Conservation (phyloP, 805 yeast species). For the Metschnikowia picachoensis region DNA sequence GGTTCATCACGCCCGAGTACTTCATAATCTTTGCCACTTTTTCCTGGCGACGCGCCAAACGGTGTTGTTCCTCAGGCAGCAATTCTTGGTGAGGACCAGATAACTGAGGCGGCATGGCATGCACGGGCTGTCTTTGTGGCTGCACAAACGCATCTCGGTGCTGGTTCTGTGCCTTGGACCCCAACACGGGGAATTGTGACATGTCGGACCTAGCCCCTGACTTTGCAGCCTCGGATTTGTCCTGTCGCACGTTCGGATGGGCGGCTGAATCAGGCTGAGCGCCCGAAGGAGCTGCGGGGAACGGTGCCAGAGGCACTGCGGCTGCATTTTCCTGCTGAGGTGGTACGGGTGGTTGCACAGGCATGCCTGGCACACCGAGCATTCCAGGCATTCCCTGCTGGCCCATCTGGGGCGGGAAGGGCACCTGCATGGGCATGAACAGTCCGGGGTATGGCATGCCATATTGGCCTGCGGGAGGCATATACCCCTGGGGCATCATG, state of each 20-base stretch:
- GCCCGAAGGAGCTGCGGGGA: neutral
- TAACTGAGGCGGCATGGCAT: neutral
- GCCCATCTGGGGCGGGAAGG: conserved; percentile 10
- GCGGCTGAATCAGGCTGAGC: too few relatives aligned
- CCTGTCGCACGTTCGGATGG: too few relatives aligned
- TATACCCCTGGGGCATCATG: conserved; percentile 40
- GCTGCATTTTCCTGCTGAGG: neutral
- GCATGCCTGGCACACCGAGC: conserved; percentile 2
- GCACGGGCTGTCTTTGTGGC: neutral
- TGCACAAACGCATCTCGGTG: conserved; percentile 10
- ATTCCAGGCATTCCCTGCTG: conserved; percentile 22
- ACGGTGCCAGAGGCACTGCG: neutral
- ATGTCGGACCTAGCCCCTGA: conserved; percentile 22
- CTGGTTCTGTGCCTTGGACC: conserved; percentile 35
- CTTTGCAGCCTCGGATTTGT: neutral
- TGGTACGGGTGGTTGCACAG: too few relatives aligned
- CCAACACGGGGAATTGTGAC: conserved; percentile 55
- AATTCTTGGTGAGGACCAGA: neutral
- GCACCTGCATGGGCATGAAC: conserved; percentile 19
- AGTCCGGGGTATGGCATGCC: conserved; percentile 26
- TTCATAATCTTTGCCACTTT: conserved; percentile 72
- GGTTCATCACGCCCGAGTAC: conserved; percentile 93
- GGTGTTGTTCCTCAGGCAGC: conserved; percentile 70
- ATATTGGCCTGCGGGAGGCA: conserved; percentile 35
- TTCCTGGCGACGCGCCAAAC: conserved; percentile 62